phyloP scores from a whole-genome alignment of 768 basidiomycete genomes.

The Podaxis pistillaris region DNA sequence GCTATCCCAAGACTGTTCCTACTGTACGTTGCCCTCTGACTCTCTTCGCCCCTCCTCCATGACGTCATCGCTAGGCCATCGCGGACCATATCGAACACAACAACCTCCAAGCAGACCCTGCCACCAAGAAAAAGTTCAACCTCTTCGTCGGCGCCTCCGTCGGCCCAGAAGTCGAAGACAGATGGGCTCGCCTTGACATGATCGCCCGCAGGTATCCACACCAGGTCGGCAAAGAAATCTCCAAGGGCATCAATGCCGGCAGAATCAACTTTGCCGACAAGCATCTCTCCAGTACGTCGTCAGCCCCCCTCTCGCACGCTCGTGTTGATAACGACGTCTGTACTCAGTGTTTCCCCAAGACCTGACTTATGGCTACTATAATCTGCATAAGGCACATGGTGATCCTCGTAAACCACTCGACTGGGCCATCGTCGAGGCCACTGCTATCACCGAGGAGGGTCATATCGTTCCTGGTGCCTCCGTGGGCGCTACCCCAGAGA shows the following conservation, averaged over 20 bases:
- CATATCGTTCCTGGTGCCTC: slow-evolving; percentile 47
- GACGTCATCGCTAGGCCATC: slow-evolving; percentile 33
- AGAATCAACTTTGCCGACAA: slow-evolving; percentile 48
- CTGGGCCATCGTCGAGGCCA: slow-evolving; percentile 52
- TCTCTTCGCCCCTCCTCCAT: neutral
- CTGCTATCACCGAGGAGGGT: slow-evolving; percentile 47
- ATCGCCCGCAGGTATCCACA: slow-evolving; percentile 46
- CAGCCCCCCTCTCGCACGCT: neutral
- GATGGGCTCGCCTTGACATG: slow-evolving; percentile 48
- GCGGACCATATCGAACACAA: slow-evolving; percentile 42
- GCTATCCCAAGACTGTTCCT: slow-evolving; percentile 46
- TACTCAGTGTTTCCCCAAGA: slow-evolving; percentile 48
- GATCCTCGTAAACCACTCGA: slow-evolving; percentile 43
- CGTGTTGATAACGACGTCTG: neutral
- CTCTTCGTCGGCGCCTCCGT: slow-evolving; percentile 47
- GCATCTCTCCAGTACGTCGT: slow-evolving; percentile 42
- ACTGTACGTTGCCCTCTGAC: slow-evolving; percentile 28
- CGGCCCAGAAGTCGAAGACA: slow-evolving; percentile 48
- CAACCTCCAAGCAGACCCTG: slow-evolving; percentile 41
- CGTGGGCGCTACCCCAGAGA: slow-evolving; percentile 47
- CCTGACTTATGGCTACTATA: slow-evolving; percentile 47
- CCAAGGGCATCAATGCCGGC: slow-evolving; percentile 48
- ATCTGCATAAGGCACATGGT: slow-evolving; percentile 40
- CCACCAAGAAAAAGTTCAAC: slow-evolving; percentile 45
- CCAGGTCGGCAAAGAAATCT: slow-evolving; percentile 47